Evolutionary conservation across 495 filamentous ascomycete species (phyloP).

Genomic region (Geopyxis carbonaria): DNA sequence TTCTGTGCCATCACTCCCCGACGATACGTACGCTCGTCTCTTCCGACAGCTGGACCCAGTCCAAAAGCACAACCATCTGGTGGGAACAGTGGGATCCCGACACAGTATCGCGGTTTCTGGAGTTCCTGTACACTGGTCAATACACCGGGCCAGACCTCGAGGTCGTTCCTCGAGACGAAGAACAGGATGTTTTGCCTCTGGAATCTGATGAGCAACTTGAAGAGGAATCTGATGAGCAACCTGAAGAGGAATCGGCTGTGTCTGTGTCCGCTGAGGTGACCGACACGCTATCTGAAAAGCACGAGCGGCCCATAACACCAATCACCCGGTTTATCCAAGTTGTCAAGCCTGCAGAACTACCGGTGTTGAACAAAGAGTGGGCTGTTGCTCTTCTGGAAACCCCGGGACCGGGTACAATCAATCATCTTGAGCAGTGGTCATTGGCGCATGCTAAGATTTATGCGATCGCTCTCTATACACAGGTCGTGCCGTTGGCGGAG

Average conservation of each 20-base stretch:
- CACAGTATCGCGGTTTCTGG: slow-evolving; percentile 3
- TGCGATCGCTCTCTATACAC: background rate
- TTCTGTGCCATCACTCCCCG: slow-evolving; percentile 1
- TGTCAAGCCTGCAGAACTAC: too few species aligned
- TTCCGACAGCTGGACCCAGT: background rate
- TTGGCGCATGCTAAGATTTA: slow-evolving; percentile 5
- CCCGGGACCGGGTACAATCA: too few species aligned
- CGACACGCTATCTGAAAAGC: too few species aligned
- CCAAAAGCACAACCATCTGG: background rate
- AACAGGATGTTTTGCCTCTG: background rate
- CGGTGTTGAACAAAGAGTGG: too few species aligned
- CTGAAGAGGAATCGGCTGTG: too few species aligned
- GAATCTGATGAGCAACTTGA: slow-evolving; percentile 4
- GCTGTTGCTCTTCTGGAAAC: too few species aligned
- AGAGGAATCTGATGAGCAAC: too few species aligned
- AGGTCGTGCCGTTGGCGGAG: background rate
- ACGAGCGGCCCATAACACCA: too few species aligned
- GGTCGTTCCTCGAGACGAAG: too few species aligned
- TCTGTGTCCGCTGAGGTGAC: too few species aligned
- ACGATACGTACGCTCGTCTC: background rate
- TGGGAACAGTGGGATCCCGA: slow-evolving; percentile 3
- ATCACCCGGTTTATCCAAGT: too few species aligned
- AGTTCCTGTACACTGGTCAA: slow-evolving; percentile 3
- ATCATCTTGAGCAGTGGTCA: too few species aligned
- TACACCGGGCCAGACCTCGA: background rate